Conservation (phyloP, 139 green algal species). For the Edaphochlamys debaryana region DNA sequence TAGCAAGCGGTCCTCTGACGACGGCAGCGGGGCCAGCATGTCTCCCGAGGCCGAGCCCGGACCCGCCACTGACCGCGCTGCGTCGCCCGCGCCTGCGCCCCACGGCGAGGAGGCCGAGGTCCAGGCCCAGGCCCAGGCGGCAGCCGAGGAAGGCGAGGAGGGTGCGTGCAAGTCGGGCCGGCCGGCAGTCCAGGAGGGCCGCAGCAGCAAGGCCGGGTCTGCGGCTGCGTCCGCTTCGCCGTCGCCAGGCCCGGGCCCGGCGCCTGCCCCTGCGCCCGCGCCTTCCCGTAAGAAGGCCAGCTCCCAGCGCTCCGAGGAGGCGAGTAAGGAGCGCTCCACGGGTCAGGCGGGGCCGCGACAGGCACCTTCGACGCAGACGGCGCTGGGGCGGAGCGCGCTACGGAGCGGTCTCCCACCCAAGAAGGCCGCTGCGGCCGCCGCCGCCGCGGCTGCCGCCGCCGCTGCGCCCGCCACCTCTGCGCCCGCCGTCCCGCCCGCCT, state of each 20-base stretch:
- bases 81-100: too few species aligned
- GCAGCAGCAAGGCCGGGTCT: background rate
- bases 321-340: too few species aligned
- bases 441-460: background rate
- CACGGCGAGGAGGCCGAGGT: background rate
- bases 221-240: background rate
- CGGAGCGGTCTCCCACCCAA: constrained; percentile 18
- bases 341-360: too few species aligned
- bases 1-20: constrained; percentile 1
- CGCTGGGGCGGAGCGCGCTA: too few species aligned
- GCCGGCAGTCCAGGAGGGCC: background rate
- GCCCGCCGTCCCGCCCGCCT: background rate
- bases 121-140: background rate
- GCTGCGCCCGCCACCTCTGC: background rate
- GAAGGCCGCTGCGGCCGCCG: background rate
- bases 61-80: too few species aligned
- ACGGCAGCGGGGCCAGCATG: constrained; percentile 20
- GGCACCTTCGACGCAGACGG: too few species aligned
- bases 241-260: too few species aligned
- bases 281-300: too few species aligned
- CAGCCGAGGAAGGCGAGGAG: background rate
- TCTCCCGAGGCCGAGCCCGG: background rate
- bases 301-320: too few species aligned
- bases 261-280: too few species aligned
- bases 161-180: background rate